phyloP scores from a whole-genome alignment of 2,329 filamentous ascomycete genomes.

The Phaeophleospora eucalypticola region DNA sequence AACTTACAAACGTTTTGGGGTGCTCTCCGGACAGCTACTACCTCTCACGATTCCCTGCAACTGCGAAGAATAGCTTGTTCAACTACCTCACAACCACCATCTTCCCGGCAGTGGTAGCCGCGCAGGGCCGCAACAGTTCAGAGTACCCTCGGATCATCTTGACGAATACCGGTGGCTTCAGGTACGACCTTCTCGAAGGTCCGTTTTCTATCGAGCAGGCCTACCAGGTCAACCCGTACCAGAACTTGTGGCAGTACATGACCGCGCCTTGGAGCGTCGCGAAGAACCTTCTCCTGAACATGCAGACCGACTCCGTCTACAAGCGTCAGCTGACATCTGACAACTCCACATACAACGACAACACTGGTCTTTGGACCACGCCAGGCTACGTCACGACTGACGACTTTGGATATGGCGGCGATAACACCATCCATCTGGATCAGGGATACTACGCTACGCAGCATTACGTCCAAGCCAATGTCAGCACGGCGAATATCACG shows the following conservation, averaged over 20 bases:
- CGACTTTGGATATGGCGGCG: slow-evolving; percentile 55
- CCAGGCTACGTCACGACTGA: slow-evolving; percentile 55
- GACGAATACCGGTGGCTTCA: slow-evolving; percentile 57
- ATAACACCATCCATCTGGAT: slow-evolving; percentile 50
- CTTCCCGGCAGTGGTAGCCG: slow-evolving; percentile 48
- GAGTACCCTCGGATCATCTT: slow-evolving; percentile 54
- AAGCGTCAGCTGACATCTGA: slow-evolving; percentile 12
- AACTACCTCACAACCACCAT: slow-evolving; percentile 17
- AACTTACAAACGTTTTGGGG: slow-evolving; percentile 14
- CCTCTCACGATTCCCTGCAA: slow-evolving; percentile 8
- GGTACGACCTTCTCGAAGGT: slow-evolving; percentile 60
- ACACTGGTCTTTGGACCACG: slow-evolving; percentile 24
- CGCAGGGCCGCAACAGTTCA: slow-evolving; percentile 42
- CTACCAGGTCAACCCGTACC: slow-evolving; percentile 56
- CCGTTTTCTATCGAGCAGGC: slow-evolving; percentile 55
- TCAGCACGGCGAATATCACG: slow-evolving; percentile 16
- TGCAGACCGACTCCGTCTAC: slow-evolving; percentile 26
- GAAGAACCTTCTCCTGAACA: slow-evolving; percentile 19
- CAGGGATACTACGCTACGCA: slow-evolving; percentile 13
- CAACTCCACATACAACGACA: slow-evolving; percentile 10
- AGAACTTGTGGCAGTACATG: slow-evolving; percentile 52
- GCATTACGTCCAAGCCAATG: slow-evolving; percentile 20
- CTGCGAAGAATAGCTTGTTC: slow-evolving; percentile 18
- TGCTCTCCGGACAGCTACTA: slow-evolving; percentile 18
- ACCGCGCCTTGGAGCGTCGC: slow-evolving; percentile 20